Percentiles rank a stretch among this genome's conserved stretches.
phyloP scores from a whole-genome alignment of 2,329 filamentous ascomycete genomes.

The Ceratocystis huliohia region DNA sequence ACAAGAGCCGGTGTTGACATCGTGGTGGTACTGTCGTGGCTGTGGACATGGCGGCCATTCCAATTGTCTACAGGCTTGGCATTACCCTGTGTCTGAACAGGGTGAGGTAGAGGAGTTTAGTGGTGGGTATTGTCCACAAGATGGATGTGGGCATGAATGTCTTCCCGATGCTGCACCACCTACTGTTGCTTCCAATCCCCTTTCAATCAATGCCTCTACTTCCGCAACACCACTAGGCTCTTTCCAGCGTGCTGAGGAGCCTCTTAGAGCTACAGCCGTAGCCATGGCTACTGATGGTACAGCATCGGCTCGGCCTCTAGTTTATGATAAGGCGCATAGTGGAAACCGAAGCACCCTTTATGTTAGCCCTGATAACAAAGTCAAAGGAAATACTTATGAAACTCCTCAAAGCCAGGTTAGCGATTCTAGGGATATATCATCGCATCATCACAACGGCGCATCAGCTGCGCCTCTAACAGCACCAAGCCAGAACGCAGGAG shows the following conservation, averaged over 20 bases:
- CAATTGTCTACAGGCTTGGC: slow-evolving; percentile 48
- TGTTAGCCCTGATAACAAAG: slow-evolving; percentile 1
- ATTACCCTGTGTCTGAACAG: slow-evolving; percentile 26
- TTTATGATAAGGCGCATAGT: slow-evolving; percentile 39
- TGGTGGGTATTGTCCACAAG: slow-evolving; percentile 50
- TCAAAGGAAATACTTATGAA: slow-evolving; percentile 36
- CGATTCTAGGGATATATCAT: neutral
- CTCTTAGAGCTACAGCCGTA: neutral
- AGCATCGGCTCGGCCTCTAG: slow-evolving; percentile 38
- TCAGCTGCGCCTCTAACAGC: slow-evolving; percentile 27
- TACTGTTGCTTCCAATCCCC: neutral
- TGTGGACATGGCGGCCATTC: slow-evolving; percentile 52
- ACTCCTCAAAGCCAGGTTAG: neutral
- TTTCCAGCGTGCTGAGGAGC: neutral
- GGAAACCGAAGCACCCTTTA: slow-evolving; percentile 2
- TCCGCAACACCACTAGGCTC: slow-evolving; percentile 23
- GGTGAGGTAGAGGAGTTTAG: slow-evolving; percentile 28
- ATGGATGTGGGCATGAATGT: slow-evolving; percentile 52
- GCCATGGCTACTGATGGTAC: neutral
- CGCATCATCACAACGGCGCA: slow-evolving; percentile 1
- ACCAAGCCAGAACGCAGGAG: slow-evolving; percentile 27
- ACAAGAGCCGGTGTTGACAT: slow-evolving; percentile 28
- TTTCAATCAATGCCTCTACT: slow-evolving; percentile 11
- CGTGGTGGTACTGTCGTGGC: slow-evolving; percentile 52
- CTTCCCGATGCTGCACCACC: slow-evolving; percentile 34